Base-by-base conservation (phyloP, 441 rosid species). In the Geranium incanum region DNA sequence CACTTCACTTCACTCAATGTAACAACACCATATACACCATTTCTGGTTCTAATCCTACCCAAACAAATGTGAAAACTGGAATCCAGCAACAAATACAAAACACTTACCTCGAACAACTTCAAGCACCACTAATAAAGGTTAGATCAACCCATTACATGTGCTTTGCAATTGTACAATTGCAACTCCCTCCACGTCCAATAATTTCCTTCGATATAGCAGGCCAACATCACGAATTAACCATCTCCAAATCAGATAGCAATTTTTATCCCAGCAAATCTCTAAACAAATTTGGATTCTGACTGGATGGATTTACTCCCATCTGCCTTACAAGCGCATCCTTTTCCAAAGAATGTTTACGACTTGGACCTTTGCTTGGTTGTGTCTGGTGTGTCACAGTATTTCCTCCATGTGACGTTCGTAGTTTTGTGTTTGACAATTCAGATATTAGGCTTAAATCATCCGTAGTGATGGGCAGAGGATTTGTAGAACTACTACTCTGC, bases 321-420 rank as follows among this genome's bases (percentile, higher is more conserved):
- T 90, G 95, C 87, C 99, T 88, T 62, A 90, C 93, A 21, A 84
- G 89, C 8, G 99, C 95, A 68, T 95, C 99, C 84, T 89, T 95
- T 81, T 88, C 94, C 75, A 90, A 80, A 15, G 96, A 70, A 64
- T 88, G 87, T 82, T 86, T 89, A 6, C 71, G 72, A 78, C 87
- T 87, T 41, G 96, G 96, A 52, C 96, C 96, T 77, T 90, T 95
- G 18, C 83, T 75, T 41, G 59, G 41, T 75, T 68, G 84, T 8
- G 82, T 62, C 57, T 75, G 36, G 1, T 48, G 76, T 3, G 63
- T 16, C 16, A 16, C 66, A 18, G 81, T 4, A 19, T 62, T 23
- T 70, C 75, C 82, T 73, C 74, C 84, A n/a, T 68, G 77, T 52
- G 71, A 66, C 66, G 79, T 59, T 59, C 33, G 11, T 28, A 36